A percentile compares a stretch with the other conserved stretches of the same genome.
Evolutionary conservation across 164 flowering plant genomes (phyloP).

Genomic region (Liquidambar formosana): DNA sequence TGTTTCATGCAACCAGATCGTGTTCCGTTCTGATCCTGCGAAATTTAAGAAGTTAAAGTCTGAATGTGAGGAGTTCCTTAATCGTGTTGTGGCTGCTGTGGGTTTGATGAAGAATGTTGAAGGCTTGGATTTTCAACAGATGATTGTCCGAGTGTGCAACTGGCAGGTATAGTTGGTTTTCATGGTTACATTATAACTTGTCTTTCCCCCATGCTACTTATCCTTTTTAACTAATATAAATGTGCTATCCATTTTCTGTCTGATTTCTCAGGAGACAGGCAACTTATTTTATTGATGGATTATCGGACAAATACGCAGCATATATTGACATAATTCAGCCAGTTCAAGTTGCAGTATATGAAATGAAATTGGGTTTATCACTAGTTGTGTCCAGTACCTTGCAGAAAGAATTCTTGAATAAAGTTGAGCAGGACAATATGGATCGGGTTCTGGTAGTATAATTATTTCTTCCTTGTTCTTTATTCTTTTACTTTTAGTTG

Average conservation of each 20-base stretch:
- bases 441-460: conserved; percentile 42
- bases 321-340: conserved; percentile 79
- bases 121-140: conserved; percentile 26
- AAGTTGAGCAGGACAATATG: conserved; percentile 32
- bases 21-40: conserved; percentile 62
- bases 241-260: background rate
- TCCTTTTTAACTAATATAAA: background rate
- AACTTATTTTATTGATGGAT: conserved; percentile 51
- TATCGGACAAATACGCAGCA: conserved; percentile 55
- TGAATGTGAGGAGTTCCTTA: conserved; percentile 57
- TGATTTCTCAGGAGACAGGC: conserved; percentile 60
- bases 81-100: conserved; percentile 19
- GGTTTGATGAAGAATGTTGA: conserved; percentile 31
- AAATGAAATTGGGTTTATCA: conserved; percentile 86
- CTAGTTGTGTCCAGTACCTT: conserved; percentile 48
- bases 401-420: conserved; percentile 33
- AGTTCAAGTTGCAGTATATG: conserved; percentile 84
- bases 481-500: background rate
- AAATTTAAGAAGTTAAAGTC: conserved; percentile 55
- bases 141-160: conserved; percentile 42
- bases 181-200: background rate
- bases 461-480: background rate
- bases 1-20: conserved; percentile 45
- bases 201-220: background rate
- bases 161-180: conserved; percentile 70